phyloP scores from a whole-genome alignment of 2,329 filamentous ascomycete species.

The Epichloe gansuensis region DNA sequence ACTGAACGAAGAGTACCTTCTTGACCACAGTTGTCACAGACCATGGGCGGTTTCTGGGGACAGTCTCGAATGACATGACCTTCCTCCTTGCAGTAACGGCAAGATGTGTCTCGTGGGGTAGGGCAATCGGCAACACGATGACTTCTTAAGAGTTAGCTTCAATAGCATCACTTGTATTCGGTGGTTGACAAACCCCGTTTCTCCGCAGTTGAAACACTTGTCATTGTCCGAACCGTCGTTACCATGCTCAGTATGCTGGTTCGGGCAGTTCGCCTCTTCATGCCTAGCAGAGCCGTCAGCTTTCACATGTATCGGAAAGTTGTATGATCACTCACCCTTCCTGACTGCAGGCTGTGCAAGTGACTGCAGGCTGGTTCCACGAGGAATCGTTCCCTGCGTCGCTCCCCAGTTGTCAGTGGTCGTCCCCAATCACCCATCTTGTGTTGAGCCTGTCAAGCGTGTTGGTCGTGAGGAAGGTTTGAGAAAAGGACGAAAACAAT shows the following conservation, averaged over 20 bases:
- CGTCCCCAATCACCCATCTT: conserved; percentile 4
- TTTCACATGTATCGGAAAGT: background rate
- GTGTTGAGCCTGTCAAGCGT: background rate
- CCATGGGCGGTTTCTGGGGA: conserved; percentile 40
- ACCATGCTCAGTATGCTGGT: conserved; percentile 2
- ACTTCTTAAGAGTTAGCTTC: conserved; percentile 9
- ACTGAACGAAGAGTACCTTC: conserved; percentile 32
- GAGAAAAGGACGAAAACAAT: background rate
- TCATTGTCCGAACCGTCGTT: conserved; percentile 10
- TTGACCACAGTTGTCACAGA: conserved; percentile 50
- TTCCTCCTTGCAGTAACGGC: conserved; percentile 35
- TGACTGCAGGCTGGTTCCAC: conserved; percentile 3
- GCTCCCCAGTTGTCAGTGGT: conserved; percentile 4
- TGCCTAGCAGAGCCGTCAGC: conserved; percentile 2
- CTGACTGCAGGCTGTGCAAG: conserved; percentile 5
- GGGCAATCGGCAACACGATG: conserved; percentile 25
- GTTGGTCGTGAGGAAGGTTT: background rate
- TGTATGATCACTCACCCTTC: conserved; percentile 4
- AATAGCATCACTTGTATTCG: background rate
- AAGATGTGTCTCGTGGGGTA: conserved; percentile 20
- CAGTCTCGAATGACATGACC: conserved; percentile 51
- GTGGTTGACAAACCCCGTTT: conserved; percentile 18
- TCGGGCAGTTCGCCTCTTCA: conserved; percentile 6
- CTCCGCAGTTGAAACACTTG: conserved; percentile 26
- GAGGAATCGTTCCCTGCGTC: background rate